Conservation (phyloP, 805 yeast species). For the Cyberlindnera bimundalis region DNA sequence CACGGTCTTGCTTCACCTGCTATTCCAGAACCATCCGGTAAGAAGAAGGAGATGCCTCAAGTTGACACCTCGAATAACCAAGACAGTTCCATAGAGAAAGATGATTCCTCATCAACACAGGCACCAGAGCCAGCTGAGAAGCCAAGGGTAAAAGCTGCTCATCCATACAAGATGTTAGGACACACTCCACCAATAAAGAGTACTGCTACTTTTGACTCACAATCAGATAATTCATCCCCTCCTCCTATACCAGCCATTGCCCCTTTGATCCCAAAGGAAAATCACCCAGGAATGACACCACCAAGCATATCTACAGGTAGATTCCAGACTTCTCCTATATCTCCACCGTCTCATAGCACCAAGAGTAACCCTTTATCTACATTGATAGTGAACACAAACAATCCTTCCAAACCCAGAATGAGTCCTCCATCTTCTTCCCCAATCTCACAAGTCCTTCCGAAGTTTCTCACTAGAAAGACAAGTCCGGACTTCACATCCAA, state of each 20-base stretch:
- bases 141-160: constrained; percentile 3
- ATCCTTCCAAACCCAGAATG: constrained; percentile 9
- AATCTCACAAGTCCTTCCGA: constrained; percentile 23
- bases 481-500: constrained; percentile 8
- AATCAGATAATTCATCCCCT: not conserved
- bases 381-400: constrained; percentile 7
- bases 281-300: constrained; percentile 13
- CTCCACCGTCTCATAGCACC: constrained; percentile 8
- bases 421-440: constrained; percentile 23
- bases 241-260: not conserved
- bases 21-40: not conserved
- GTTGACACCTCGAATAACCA: too few species aligned
- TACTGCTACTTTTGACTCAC: not conserved
- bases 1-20: constrained; percentile 4
- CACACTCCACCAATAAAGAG: constrained; percentile 13
- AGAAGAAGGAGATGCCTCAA: not conserved
- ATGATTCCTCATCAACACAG: constrained; percentile 6
- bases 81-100: too few species aligned
- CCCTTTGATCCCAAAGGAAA: not conserved
- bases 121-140: not conserved
- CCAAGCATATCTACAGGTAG: constrained; percentile 13
- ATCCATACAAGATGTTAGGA: constrained; percentile 19
- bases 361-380: constrained; percentile 12
- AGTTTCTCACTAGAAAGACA: constrained; percentile 20
- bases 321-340: constrained; percentile 12